Base-by-base conservation (phyloP, 352 stramenopile species). In the Aphanomyces cochlioides region DNA sequence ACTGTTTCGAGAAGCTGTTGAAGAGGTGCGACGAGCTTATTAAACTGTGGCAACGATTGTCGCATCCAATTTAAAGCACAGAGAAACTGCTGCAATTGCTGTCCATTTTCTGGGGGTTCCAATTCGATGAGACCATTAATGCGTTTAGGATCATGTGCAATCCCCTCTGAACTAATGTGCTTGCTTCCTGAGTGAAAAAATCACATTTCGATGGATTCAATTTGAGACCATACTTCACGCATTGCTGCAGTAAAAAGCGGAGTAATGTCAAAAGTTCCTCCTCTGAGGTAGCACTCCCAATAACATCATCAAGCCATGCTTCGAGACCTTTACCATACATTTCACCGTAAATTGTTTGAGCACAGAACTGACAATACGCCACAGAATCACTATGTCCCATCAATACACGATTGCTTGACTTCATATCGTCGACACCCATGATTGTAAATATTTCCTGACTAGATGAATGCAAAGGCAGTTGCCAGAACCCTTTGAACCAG, bases 401-500 rank as follows among this genome's bases (percentile, higher is more conserved):
- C 10, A 50, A 17, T 10, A 50, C 45, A 10, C 45, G 45, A 17
- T 50, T 50, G 17, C 10, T 15, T 17, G 17, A 10, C 45, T 15
- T 17, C 45, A 50, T 50, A n/a, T n/a, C n/a, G n/a, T n/a, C n/a
- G n/a, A n/a, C n/a, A n/a, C n/a, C n/a, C n/a, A n/a, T n/a, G n/a
- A n/a, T n/a, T n/a, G n/a, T n/a, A n/a, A n/a, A n/a, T n/a, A n/a
- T n/a, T n/a, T n/a, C n/a, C n/a, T n/a, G 10, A 10, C 10, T 15
- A 17, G 10, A 15, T 10, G 45, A 17, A 17, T 50, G 45, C 45
- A 50, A 50, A 50, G 45, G 10, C 45, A 50, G 17, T 50, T 50
- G 45, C 45, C 45, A 50, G 45, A 50, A 50, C 17, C 45, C 45
- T n/a, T n/a, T n/a, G n/a, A n/a, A n/a, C n/a, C n/a, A n/a, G n/a